Percentiles rank a stretch among this genome's conserved stretches.
phyloP scores from a whole-genome alignment of 1,284 basidiomycete species.

The Trametes hirsuta region DNA sequence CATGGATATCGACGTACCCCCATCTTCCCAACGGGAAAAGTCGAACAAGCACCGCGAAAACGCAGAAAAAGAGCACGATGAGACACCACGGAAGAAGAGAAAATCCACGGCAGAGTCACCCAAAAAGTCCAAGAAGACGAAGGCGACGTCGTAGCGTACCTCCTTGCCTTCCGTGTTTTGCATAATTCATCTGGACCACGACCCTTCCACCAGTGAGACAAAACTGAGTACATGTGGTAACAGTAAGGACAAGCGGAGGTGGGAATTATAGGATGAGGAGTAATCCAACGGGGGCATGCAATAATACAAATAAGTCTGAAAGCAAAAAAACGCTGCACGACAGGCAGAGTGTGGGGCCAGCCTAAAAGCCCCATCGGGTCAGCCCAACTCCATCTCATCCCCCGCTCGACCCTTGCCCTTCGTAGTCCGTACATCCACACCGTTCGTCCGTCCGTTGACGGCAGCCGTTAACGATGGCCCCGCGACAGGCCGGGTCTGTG shows the following conservation, averaged over 20 bases:
- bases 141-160: slow-evolving; percentile 27
- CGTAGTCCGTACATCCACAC: slow-evolving; percentile 37
- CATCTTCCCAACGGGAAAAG: slow-evolving; percentile 28
- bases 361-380: not conserved
- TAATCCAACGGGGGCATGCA: slow-evolving; percentile 18
- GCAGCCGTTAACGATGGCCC: not conserved
- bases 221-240: not conserved
- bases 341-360: slow-evolving; percentile 24
- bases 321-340: slow-evolving; percentile 42
- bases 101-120: slow-evolving; percentile 42
- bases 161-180: not conserved
- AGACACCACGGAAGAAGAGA: slow-evolving; percentile 45
- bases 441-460: slow-evolving; percentile 11
- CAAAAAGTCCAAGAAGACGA: slow-evolving; percentile 49
- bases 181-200: not conserved
- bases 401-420: slow-evolving; percentile 43
- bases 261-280: slow-evolving; percentile 3
- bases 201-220: not conserved
- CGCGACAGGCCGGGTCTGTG: slow-evolving; percentile 3
- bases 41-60: slow-evolving; percentile 16
- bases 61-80: slow-evolving; percentile 25
- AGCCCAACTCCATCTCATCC: slow-evolving; percentile 32
- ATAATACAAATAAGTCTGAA: slow-evolving; percentile 31
- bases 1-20: slow-evolving; percentile 27
- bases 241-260: not conserved